These are phyloP conservation scores for Tetrastigma voinierianum DNA, from an alignment of 164 flowering plant genomes.

Conservation along the genomic window DNA sequence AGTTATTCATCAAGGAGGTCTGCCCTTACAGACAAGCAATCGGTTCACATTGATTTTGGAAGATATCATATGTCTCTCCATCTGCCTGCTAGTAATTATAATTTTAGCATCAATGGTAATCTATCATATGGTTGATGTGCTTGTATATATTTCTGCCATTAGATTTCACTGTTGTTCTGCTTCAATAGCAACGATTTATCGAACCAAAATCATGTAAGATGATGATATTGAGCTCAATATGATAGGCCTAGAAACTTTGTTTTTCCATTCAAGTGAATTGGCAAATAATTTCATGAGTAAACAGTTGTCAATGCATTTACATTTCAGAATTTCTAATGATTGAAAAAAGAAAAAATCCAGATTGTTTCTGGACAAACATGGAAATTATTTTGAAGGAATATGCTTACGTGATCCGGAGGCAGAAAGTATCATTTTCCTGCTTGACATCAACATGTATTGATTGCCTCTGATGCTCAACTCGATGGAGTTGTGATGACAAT, in stretches of 20 bases:
- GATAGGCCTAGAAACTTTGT: neutral
- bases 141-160: neutral
- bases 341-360: no score
- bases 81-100: no score
- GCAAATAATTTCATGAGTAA: neutral
- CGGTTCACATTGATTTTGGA: no score
- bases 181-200: neutral
- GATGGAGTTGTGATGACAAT: constrained; percentile 60
- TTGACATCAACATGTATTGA: constrained; percentile 34
- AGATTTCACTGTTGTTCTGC: neutral
- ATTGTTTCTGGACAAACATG: neutral
- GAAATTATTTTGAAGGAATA: neutral
- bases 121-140: neutral
- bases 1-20: no score
- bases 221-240: neutral
- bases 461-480: constrained; percentile 44
- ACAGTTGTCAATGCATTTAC: neutral
- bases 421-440: constrained; percentile 39
- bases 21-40: no score
- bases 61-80: no score
- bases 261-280: neutral
- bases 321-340: neutral
- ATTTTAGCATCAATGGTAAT: neutral
- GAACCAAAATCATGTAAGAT: neutral
- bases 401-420: constrained; percentile 26